Conservation (phyloP, 2,329 filamentous ascomycete genomes). For the Arthrobotrys iridis region DNA sequence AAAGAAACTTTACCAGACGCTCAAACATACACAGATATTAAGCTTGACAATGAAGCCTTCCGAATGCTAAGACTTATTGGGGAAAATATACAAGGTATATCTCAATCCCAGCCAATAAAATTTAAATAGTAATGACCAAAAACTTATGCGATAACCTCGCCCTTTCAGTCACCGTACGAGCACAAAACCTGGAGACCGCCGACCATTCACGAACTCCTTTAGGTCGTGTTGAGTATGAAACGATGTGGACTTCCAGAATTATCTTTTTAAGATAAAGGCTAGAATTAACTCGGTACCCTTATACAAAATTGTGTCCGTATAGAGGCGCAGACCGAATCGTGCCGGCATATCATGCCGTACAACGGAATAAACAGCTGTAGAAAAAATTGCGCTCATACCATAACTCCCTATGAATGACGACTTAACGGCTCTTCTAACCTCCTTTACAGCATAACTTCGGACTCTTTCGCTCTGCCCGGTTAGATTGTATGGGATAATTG, state of each 20-base stretch:
- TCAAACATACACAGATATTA: conserved; percentile 50
- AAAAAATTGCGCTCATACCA: neutral
- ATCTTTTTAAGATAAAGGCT: conserved; percentile 38
- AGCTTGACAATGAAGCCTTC: conserved; percentile 39
- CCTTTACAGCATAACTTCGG: conserved; percentile 14
- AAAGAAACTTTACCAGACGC: conserved; percentile 36
- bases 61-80: conserved; percentile 44
- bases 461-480: neutral
- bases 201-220: conserved; percentile 26
- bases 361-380: neutral
- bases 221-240: conserved; percentile 42
- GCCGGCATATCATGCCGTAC: neutral
- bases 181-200: conserved; percentile 27
- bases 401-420: neutral
- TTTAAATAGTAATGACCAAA: too few species aligned
- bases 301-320: neutral
- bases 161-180: conserved; percentile 23
- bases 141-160: neutral
- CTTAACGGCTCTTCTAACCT: conserved; percentile 6
- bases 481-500: conserved; percentile 9
- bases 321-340: neutral
- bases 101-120: neutral
- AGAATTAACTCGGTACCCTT: neutral
- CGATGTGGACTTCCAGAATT: conserved; percentile 46
- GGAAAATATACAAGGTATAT: conserved; percentile 39